A percentile compares a stretch with the other conserved stretches of the same genome.
Evolutionary conservation across 768 basidiomycete species (phyloP).

Genomic region (Auricularia sp.): DNA sequence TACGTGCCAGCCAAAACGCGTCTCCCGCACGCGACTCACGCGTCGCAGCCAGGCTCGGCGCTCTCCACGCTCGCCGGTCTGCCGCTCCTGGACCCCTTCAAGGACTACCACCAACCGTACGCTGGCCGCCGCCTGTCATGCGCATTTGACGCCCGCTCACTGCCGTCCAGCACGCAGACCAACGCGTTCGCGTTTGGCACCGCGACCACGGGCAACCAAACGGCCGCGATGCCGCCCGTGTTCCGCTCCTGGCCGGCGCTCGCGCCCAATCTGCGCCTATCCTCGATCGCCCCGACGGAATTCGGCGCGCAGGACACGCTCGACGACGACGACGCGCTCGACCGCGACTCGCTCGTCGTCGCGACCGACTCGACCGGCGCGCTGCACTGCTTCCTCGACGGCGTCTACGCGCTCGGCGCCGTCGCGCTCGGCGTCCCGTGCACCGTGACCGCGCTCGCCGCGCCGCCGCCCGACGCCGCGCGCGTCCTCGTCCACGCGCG

Average conservation of each 20-base stretch:
- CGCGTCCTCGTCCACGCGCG: constrained; percentile 36
- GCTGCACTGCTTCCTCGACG: constrained; percentile 63
- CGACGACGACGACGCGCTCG: constrained; percentile 43
- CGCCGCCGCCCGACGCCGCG: constrained; percentile 35
- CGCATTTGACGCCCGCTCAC: constrained; percentile 1
- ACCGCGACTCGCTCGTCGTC: constrained; percentile 48
- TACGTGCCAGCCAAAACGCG: constrained; percentile 23
- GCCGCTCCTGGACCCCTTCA: constrained; percentile 61
- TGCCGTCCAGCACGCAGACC: neutral
- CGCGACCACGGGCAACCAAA: constrained; percentile 20
- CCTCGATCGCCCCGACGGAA: constrained; percentile 46
- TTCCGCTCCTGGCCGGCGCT: constrained; percentile 66
- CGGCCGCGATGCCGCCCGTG: constrained; percentile 40
- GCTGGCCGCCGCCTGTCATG: constrained; percentile 29
- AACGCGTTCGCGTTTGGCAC: neutral
- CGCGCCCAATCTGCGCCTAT: constrained; percentile 40
- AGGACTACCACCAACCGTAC: constrained; percentile 54
- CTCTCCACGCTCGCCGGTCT: constrained; percentile 58
- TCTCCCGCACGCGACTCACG: constrained; percentile 7
- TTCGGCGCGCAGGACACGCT: constrained; percentile 17
- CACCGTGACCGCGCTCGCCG: constrained; percentile 30
- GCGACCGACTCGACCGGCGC: constrained; percentile 49
- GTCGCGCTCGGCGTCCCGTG: constrained; percentile 28
- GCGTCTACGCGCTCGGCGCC: constrained; percentile 60
- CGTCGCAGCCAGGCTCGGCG: constrained; percentile 61